phyloP scores from a whole-genome alignment of 129 eudicot genomes.

The Mikania micrantha region DNA sequence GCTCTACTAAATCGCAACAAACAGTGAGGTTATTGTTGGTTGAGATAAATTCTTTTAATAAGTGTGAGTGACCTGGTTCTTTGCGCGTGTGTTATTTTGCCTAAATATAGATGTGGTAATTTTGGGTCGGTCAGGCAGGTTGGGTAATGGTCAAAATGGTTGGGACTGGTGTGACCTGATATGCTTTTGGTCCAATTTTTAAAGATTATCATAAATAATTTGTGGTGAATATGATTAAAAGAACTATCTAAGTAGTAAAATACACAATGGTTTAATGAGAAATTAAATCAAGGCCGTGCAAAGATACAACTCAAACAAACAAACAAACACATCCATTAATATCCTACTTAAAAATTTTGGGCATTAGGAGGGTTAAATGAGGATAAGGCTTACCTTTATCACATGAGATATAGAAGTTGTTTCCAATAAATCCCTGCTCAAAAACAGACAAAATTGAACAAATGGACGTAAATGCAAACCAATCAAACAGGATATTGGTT shows the following conservation, averaged over 20 bases:
- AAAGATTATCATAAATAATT: background rate
- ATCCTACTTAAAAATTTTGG: too few relatives aligned
- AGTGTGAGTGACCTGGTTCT: slow-evolving; percentile 3
- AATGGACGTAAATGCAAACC: background rate
- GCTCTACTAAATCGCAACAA: slow-evolving; percentile 75
- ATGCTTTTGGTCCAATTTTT: background rate
- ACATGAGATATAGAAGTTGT: too few relatives aligned
- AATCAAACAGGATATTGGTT: background rate
- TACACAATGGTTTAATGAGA: background rate
- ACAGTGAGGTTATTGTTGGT: slow-evolving; percentile 27
- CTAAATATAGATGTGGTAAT: background rate
- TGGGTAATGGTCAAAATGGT: background rate
- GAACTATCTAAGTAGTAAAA: background rate
- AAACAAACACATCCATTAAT: too few relatives aligned
- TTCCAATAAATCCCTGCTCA: too few relatives aligned
- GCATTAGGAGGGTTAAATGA: too few relatives aligned
- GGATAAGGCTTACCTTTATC: too few relatives aligned
- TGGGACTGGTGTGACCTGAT: background rate
- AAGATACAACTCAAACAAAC: too few relatives aligned
- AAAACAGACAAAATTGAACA: too few relatives aligned
- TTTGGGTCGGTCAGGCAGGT: background rate
- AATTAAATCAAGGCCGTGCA: background rate
- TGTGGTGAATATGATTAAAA: background rate
- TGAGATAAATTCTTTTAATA: slow-evolving; percentile 12
- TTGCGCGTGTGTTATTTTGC: background rate